Conservation (phyloP, 2,329 filamentous ascomycete species). For the Microcyclosporella mali region DNA sequence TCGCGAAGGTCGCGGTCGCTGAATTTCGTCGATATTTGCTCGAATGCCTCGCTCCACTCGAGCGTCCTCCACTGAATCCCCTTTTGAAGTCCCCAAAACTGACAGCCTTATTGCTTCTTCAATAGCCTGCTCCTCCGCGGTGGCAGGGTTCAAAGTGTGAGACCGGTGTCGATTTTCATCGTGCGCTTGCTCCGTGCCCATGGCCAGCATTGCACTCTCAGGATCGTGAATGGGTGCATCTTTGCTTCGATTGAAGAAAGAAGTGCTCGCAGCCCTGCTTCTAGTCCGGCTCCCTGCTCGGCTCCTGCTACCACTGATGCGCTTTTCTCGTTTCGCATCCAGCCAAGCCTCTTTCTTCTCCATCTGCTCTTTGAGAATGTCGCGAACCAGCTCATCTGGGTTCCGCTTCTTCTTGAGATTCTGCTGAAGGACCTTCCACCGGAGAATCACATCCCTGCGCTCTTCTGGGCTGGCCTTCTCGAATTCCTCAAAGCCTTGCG, state of each 20-base stretch:
- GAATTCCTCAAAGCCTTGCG: constrained; percentile 67
- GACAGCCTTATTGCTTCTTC: constrained; percentile 66
- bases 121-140: constrained; percentile 53
- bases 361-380: constrained; percentile 35
- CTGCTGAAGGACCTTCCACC: constrained; percentile 57
- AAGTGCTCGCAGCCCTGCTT: constrained; percentile 6
- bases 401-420: constrained; percentile 55
- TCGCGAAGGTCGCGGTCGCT: constrained; percentile 31
- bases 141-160: constrained; percentile 16
- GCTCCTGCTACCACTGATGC: constrained; percentile 6
- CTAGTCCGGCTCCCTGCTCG: constrained; percentile 3
- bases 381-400: constrained; percentile 48
- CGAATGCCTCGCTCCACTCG: constrained; percentile 68
- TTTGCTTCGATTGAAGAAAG: constrained; percentile 1
- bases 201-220: constrained; percentile 11
- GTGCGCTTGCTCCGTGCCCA: constrained; percentile 9
- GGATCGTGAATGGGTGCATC: constrained; percentile 10
- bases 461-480: constrained; percentile 51
- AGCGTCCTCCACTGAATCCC: constrained; percentile 63
- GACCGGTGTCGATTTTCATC: constrained; percentile 3
- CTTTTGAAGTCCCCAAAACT: constrained; percentile 63
- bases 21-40: constrained; percentile 59
- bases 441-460: constrained; percentile 55
- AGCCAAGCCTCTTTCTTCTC: constrained; percentile 24
- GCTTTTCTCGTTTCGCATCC: constrained; percentile 9